A percentile compares a stretch with the other conserved stretches of the same genome.
These are phyloP conservation scores for Guadua angustifolia DNA, from an alignment of 176 grass and related monocot genomes.

Conservation along the genomic window DNA sequence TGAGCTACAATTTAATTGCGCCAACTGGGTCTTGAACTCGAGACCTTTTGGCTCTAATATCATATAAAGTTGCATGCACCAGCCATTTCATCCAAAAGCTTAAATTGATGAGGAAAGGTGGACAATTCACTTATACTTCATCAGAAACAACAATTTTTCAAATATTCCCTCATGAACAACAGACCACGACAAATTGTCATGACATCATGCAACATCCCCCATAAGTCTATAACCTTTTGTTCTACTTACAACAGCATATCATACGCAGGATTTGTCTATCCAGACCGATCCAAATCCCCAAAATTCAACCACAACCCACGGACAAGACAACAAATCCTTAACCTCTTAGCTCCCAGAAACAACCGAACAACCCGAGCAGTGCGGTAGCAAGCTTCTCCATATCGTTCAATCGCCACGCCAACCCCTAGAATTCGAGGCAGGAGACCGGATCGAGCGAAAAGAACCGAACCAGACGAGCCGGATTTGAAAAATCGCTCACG, in stretches of 20 bases:
- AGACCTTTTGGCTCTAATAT: too few species aligned
- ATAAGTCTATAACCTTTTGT: not conserved
- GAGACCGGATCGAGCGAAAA: slow-evolving; percentile 30
- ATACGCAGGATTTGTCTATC: not conserved
- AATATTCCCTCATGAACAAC: not conserved
- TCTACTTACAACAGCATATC: not conserved
- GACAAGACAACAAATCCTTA: not conserved
- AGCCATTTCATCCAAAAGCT: too few species aligned
- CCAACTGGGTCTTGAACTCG: too few species aligned
- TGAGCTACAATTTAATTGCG: too few species aligned
- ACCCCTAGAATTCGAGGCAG: not conserved
- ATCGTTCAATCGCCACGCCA: not conserved
- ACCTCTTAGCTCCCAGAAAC: not conserved
- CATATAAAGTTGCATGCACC: too few species aligned
- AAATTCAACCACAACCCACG: not conserved
- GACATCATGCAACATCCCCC: not conserved
- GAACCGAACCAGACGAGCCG: not conserved
- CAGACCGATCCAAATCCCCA: not conserved
- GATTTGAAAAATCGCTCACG: slow-evolving; percentile 6
- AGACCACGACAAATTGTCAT: not conserved
- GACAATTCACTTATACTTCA: too few species aligned
- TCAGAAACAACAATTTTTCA: slow-evolving; percentile 14
- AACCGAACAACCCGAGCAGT: not conserved
- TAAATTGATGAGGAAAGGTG: too few species aligned
- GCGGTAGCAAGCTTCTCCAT: not conserved